These are phyloP conservation scores for Rhododendron kiyosumense DNA, from an alignment of 148 eudicot genomes.

Conservation along the genomic window DNA sequence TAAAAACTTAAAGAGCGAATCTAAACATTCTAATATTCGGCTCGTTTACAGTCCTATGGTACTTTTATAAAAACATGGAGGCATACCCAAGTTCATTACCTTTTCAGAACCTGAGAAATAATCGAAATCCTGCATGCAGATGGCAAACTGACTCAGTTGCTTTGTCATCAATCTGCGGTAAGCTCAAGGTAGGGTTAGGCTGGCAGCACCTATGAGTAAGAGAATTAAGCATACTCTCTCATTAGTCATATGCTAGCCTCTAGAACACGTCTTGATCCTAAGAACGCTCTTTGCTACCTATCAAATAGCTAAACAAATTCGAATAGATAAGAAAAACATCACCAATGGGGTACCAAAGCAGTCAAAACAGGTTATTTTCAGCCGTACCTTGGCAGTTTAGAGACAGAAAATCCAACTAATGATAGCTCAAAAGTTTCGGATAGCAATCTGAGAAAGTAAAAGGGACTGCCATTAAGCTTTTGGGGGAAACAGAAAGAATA, in stretches of 20 bases:
- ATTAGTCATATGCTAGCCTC: not conserved
- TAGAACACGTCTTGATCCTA: not conserved
- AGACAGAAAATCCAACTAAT: not conserved
- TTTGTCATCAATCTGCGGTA: conserved; percentile 38
- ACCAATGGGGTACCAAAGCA: not conserved
- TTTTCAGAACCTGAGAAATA: not conserved
- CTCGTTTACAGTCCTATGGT: too few relatives aligned
- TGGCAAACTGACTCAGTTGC: conserved; percentile 37
- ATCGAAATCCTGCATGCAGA: conserved; percentile 26
- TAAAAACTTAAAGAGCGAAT: too few relatives aligned
- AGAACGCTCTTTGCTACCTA: not conserved
- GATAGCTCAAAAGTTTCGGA: not conserved
- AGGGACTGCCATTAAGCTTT: not conserved
- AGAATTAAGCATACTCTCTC: not conserved
- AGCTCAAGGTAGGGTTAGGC: conserved; percentile 62
- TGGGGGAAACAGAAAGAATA: not conserved
- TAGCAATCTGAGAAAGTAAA: not conserved
- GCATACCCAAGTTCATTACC: not conserved
- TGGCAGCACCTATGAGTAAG: conserved; percentile 27
- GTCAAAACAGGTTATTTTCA: not conserved
- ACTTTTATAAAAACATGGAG: not conserved
- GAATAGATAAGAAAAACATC: not conserved
- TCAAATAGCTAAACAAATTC: not conserved
- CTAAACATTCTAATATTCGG: too few relatives aligned
- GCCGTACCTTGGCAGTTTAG: not conserved